These are phyloP conservation scores for Wickerhamiella musiphila DNA, from an alignment of 805 yeast genomes.

Conservation along the genomic window DNA sequence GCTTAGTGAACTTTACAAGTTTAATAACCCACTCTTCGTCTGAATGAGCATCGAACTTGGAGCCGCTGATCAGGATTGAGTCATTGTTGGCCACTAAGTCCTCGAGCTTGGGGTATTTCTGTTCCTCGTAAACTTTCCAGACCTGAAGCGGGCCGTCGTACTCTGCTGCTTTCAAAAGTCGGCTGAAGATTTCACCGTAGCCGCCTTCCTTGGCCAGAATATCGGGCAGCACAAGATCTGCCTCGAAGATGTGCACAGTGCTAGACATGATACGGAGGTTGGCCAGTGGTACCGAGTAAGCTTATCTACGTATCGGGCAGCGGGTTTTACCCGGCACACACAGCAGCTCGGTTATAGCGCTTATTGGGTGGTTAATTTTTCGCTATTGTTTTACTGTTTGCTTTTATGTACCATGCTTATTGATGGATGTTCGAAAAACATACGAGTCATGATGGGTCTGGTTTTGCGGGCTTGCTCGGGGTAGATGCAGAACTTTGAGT, in stretches of 20 bases:
- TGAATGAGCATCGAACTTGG: conserved; percentile 21
- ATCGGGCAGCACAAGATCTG: conserved; percentile 19
- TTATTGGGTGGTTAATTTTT: no score
- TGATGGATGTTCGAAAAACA: no score
- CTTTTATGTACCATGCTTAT: no score
- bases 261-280: not conserved
- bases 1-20: conserved; percentile 17
- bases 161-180: conserved; percentile 17
- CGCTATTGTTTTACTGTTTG: no score
- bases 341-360: no score
- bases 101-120: conserved; percentile 16
- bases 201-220: conserved; percentile 16
- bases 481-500: no score
- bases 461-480: no score
- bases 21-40: conserved; percentile 22
- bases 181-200: conserved; percentile 20
- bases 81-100: conserved; percentile 12
- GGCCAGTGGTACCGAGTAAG: no score
- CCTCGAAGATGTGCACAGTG: conserved; percentile 21
- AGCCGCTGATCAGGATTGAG: conserved; percentile 24
- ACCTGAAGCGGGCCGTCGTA: conserved; percentile 7
- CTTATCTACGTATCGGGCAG: not conserved
- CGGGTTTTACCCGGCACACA: no score
- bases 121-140: conserved; percentile 18
- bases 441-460: no score